Conservation (phyloP, 352 stramenopile genomes). For the Globisporangium barbulae region DNA sequence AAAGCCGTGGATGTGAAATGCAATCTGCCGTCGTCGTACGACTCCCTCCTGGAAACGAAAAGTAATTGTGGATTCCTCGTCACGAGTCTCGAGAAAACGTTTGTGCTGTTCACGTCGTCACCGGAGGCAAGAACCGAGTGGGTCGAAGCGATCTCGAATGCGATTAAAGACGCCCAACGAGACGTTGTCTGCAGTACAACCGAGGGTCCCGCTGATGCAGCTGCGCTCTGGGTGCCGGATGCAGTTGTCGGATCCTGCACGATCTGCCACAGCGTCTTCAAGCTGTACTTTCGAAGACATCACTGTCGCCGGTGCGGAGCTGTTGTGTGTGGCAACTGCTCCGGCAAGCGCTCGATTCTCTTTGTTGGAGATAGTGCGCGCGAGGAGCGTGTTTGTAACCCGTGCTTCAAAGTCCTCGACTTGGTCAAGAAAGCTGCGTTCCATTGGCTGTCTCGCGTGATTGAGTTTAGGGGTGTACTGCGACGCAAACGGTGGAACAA, state of each 20-base stretch:
- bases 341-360: slow-evolving; percentile 52
- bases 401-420: slow-evolving; percentile 65
- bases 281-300: slow-evolving; percentile 75
- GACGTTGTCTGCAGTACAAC: slow-evolving; percentile 20
- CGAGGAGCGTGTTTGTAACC: slow-evolving; percentile 67
- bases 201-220: slow-evolving; percentile 51
- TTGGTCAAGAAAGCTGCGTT: slow-evolving; percentile 61
- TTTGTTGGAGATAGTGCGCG: slow-evolving; percentile 66
- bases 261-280: slow-evolving; percentile 66
- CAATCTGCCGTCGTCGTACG: slow-evolving; percentile 47
- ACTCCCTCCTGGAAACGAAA: slow-evolving; percentile 43
- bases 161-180: slow-evolving; percentile 53
- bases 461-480: slow-evolving; percentile 69
- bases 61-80: slow-evolving; percentile 73
- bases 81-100: slow-evolving; percentile 79
- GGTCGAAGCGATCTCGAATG: slow-evolving; percentile 49
- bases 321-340: slow-evolving; percentile 81
- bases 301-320: slow-evolving; percentile 77
- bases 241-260: slow-evolving; percentile 57
- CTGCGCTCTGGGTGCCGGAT: slow-evolving; percentile 77
- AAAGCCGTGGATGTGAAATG: slow-evolving; percentile 68
- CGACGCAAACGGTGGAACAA: slow-evolving; percentile 72
- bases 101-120: slow-evolving; percentile 66
- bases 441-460: slow-evolving; percentile 62
- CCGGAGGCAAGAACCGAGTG: slow-evolving; percentile 46